phyloP scores from a whole-genome alignment of 169 alveolate species.

The Miamiensis avidus region DNA sequence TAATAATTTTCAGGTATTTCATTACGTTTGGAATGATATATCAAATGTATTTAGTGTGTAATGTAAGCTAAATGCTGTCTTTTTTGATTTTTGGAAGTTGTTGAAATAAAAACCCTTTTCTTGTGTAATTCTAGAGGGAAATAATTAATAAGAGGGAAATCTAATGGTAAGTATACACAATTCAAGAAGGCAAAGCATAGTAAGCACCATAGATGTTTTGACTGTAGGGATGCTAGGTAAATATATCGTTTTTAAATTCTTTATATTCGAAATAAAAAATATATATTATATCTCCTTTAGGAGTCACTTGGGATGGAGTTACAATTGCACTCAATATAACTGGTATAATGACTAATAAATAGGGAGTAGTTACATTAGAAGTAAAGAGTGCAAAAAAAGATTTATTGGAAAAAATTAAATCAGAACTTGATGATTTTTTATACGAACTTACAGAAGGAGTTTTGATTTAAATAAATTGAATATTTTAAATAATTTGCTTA shows the following conservation, averaged over 20 bases:
- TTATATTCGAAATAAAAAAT: too few species aligned
- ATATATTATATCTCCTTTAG: neutral
- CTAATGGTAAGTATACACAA: neutral
- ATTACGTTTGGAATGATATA: slow-evolving; percentile 7
- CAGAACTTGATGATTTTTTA: neutral
- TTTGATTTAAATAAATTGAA: neutral
- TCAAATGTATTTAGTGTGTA: neutral
- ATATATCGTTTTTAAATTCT: neutral
- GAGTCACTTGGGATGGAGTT: slow-evolving; percentile 33
- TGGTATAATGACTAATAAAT: slow-evolving; percentile 1
- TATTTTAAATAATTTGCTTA: too few species aligned
- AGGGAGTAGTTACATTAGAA: neutral
- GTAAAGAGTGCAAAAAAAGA: neutral
- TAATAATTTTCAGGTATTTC: slow-evolving; percentile 3
- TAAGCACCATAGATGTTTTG: neutral
- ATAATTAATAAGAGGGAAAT: slow-evolving; percentile 5
- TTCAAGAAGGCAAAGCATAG: neutral
- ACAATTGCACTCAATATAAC: slow-evolving; percentile 1
- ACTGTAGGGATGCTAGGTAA: slow-evolving; percentile 20
- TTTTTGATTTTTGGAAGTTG: neutral
- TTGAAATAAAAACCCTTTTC: neutral
- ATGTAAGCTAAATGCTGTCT: neutral
- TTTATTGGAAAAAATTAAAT: neutral
- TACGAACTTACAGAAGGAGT: neutral
- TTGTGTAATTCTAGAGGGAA: slow-evolving; percentile 10